These are phyloP conservation scores for Pezicula radicicola DNA, from an alignment of 2,329 filamentous ascomycete species.

Conservation along the genomic window DNA sequence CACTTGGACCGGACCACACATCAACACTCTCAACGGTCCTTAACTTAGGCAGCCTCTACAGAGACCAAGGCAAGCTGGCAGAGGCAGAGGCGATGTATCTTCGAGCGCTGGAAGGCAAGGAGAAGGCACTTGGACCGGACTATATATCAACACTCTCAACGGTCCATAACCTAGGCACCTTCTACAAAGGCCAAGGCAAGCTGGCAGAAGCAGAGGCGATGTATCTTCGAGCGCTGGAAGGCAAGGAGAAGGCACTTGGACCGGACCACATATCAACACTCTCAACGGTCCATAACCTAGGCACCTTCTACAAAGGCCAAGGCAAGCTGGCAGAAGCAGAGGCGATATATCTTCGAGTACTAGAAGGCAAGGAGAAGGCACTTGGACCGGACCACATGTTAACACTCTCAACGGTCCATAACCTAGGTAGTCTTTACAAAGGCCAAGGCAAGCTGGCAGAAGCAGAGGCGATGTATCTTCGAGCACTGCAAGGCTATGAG, in stretches of 20 bases:
- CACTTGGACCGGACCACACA: constrained; percentile 8
- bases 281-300: constrained; percentile 21
- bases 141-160: constrained; percentile 9
- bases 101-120: constrained; percentile 14
- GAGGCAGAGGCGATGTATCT: constrained; percentile 21
- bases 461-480: constrained; percentile 20
- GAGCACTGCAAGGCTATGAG: constrained; percentile 15
- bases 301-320: constrained; percentile 24
- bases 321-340: constrained; percentile 23
- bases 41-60: constrained; percentile 27
- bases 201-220: constrained; percentile 20
- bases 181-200: constrained; percentile 6
- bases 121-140: constrained; percentile 14
- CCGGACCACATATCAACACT: constrained; percentile 6
- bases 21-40: constrained; percentile 6
- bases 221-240: constrained; percentile 18
- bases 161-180: constrained; percentile 5
- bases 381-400: constrained; percentile 11
- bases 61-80: constrained; percentile 17
- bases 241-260: constrained; percentile 7
- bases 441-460: constrained; percentile 8
- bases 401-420: constrained; percentile 7
- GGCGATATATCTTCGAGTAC: constrained; percentile 14
- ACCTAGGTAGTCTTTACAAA: constrained; percentile 9
- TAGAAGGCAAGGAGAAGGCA: constrained; percentile 15